phyloP scores from a whole-genome alignment of 1,284 basidiomycete species.

The Ganoderma resinaceum region DNA sequence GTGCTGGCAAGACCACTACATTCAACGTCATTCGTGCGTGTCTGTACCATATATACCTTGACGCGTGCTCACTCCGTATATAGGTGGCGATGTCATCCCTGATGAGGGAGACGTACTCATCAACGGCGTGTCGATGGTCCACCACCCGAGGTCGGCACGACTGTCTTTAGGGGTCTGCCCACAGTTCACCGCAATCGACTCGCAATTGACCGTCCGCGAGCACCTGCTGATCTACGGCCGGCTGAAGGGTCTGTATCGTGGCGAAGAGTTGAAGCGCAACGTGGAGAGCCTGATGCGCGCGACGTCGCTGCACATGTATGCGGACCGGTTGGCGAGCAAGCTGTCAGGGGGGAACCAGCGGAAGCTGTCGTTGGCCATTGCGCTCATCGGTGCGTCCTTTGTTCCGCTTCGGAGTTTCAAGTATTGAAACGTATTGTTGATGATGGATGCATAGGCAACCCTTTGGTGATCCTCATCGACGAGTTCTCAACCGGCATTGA shows the following conservation, averaged over 20 bases:
- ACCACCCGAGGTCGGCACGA: conserved; percentile 65
- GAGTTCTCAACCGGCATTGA: conserved; percentile 87
- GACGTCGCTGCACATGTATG: conserved; percentile 66
- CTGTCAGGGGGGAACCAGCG: conserved; percentile 84
- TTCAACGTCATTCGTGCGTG: conserved; percentile 77
- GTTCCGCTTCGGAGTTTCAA: too few species aligned
- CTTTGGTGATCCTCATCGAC: conserved; percentile 80
- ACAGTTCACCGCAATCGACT: conserved; percentile 84
- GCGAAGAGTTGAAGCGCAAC: conserved; percentile 57
- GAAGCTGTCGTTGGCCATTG: conserved; percentile 80
- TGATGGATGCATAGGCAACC: conserved; percentile 59
- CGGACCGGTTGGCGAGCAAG: conserved; percentile 74
- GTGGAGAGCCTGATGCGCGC: conserved; percentile 65
- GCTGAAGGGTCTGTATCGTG: conserved; percentile 68
- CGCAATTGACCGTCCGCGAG: conserved; percentile 78
- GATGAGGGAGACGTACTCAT: conserved; percentile 74
- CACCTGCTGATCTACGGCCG: conserved; percentile 74
- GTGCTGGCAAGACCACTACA: conserved; percentile 83
- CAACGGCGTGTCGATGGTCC: conserved; percentile 66
- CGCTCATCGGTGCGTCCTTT: conserved; percentile 69
- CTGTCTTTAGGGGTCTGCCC: conserved; percentile 80
- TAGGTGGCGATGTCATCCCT: conserved; percentile 68
- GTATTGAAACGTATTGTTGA: neutral
- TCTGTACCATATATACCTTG: neutral
- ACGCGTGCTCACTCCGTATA: neutral